These are phyloP conservation scores for Lentinula lateritia DNA, from an alignment of 768 basidiomycete species.

Conservation along the genomic window DNA sequence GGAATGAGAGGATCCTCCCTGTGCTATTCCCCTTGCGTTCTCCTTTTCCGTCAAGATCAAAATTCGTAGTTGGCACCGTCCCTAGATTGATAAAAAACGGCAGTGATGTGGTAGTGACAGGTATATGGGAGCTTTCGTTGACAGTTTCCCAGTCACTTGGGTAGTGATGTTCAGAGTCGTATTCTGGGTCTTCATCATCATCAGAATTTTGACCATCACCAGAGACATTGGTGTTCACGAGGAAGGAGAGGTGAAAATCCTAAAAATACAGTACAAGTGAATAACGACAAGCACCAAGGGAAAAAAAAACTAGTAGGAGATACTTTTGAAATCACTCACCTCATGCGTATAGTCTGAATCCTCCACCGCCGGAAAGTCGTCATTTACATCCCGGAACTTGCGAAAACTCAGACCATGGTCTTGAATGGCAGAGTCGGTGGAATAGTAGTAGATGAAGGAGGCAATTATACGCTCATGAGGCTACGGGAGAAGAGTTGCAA, in stretches of 20 bases:
- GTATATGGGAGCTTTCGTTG: background rate
- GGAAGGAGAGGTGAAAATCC: background rate
- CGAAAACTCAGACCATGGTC: slow-evolving; percentile 12
- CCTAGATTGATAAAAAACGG: background rate
- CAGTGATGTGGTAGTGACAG: background rate
- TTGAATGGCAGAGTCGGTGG: slow-evolving; percentile 7
- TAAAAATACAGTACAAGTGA: background rate
- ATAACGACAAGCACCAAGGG: background rate
- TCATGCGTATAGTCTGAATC: slow-evolving; percentile 25
- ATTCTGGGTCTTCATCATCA: background rate
- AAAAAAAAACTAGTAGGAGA: background rate
- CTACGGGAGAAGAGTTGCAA: background rate
- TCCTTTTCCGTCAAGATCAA: background rate
- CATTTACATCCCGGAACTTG: slow-evolving; percentile 24
- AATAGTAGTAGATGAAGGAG: slow-evolving; percentile 14
- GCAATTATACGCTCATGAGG: slow-evolving; percentile 15
- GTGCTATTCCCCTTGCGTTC: background rate
- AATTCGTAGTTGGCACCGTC: background rate
- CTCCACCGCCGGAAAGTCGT: slow-evolving; percentile 64
- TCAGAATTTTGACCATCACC: background rate
- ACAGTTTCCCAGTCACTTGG: slow-evolving; percentile 5
- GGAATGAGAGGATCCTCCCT: slow-evolving; percentile 3
- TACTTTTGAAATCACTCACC: background rate
- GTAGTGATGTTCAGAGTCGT: background rate
- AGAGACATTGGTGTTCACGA: background rate